Conservation (phyloP, 345 rosid genomes). For the Orychophragmus violaceus region DNA sequence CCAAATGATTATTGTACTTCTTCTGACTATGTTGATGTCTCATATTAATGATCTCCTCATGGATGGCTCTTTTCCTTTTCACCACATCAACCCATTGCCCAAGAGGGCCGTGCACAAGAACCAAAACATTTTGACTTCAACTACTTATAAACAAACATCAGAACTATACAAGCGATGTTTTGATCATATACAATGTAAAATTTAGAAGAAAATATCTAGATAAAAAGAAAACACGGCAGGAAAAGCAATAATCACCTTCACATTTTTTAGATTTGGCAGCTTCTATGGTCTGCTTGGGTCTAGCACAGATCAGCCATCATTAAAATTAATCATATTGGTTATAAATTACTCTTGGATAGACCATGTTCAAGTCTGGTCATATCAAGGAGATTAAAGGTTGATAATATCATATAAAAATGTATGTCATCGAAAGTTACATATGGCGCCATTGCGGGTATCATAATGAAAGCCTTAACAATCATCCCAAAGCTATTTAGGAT, state of each 20-base stretch:
- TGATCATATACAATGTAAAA: neutral
- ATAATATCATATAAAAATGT: too few relatives aligned
- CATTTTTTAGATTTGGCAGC: slow-evolving; percentile 69
- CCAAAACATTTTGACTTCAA: slow-evolving; percentile 15
- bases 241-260: slow-evolving; percentile 42
- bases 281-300: slow-evolving; percentile 96
- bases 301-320: slow-evolving; percentile 35
- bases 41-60: slow-evolving; percentile 61
- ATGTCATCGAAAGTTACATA: too few relatives aligned
- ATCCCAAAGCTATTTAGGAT: too few relatives aligned
- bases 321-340: neutral
- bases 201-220: too few relatives aligned
- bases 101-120: slow-evolving; percentile 49
- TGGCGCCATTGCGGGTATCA: too few relatives aligned
- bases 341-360: neutral
- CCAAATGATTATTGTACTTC: slow-evolving; percentile 38
- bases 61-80: slow-evolving; percentile 85
- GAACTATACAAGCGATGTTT: neutral
- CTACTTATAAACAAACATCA: neutral
- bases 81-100: slow-evolving; percentile 86
- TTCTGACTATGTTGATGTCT: slow-evolving; percentile 59
- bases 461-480: too few relatives aligned
- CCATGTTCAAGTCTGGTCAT: neutral
- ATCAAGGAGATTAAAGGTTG: too few relatives aligned
- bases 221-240: too few relatives aligned